Conservation (phyloP, 2,329 filamentous ascomycete species). For the Aspergillus versicolor region DNA sequence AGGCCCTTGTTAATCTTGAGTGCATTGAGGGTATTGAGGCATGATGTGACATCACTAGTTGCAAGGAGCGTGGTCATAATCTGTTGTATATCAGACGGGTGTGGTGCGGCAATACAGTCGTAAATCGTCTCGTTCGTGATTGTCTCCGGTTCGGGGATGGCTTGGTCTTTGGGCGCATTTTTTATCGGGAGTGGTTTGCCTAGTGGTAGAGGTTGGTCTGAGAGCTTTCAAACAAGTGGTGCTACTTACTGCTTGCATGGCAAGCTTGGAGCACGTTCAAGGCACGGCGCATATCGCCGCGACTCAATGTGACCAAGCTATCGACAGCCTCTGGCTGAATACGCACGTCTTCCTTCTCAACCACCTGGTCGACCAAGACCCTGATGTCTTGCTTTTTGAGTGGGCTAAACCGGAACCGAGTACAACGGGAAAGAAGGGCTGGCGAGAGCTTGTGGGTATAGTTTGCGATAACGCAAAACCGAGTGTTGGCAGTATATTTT, state of each 20-base stretch:
- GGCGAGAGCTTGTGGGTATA: slow-evolving; percentile 98
- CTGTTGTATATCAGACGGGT: slow-evolving; percentile 80
- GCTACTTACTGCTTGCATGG: slow-evolving; percentile 76
- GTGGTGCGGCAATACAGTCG: slow-evolving; percentile 93
- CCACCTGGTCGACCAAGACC: slow-evolving; percentile 80
- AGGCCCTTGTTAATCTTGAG: slow-evolving; percentile 83
- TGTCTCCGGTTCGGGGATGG: slow-evolving; percentile 68
- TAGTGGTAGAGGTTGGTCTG: slow-evolving; percentile 40
- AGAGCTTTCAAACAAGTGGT: neutral
- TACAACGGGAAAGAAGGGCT: slow-evolving; percentile 87
- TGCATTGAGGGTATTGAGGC: slow-evolving; percentile 81
- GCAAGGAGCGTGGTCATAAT: slow-evolving; percentile 81
- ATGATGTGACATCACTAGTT: slow-evolving; percentile 85
- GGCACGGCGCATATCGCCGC: slow-evolving; percentile 93
- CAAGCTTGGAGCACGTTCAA: slow-evolving; percentile 96
- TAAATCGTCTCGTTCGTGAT: slow-evolving; percentile 94
- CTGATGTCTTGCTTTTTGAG: slow-evolving; percentile 86
- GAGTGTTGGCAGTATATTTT: slow-evolving; percentile 95
- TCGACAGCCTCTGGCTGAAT: slow-evolving; percentile 80
- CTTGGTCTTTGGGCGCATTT: slow-evolving; percentile 58
- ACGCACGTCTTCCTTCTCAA: slow-evolving; percentile 80
- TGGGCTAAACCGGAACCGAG: slow-evolving; percentile 90
- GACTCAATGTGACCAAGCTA: slow-evolving; percentile 80
- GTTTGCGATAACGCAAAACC: slow-evolving; percentile 98
- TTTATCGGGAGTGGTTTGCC: slow-evolving; percentile 67